Evolutionary conservation across 1,139 yeast species (phyloP), one percentile per base, ranked within the genome.

Genomic region (Debaryomyces subglobosus): DNA sequence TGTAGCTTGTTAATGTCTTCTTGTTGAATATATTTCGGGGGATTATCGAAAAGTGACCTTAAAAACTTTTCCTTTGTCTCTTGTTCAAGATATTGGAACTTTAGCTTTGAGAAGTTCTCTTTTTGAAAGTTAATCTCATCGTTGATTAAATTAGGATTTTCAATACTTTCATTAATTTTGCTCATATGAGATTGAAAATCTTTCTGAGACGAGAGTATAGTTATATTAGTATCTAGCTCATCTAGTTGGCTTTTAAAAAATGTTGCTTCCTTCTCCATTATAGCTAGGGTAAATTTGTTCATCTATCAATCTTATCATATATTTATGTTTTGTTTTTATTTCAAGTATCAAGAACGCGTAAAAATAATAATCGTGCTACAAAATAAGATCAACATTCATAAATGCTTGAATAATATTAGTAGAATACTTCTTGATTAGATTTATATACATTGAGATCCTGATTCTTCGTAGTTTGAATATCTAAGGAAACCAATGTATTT

Each of bases 21-120:
- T 30, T 59, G 56, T 34, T 53, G 54, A 9, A 65, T 51, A 12
- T 55, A 59, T 1, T 53, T 56, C 1, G 55, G 44, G 4, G 43
- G 35, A 25, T 35, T 35, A 24, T 52, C 58, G 6, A 53, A 50
- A n/a, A 61, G 57, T 25, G 53, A 56, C 43, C 82, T 58, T 39
- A 85, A 65, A 59, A 85, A 85, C 64, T 81, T 76, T 52, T 84
- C 87, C 54, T 86, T 75, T 1, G 89, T 78, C 56, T 84, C 90
- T 56, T 84, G 87, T 58, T 85, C 91, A 43, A 84, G 63, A 59
- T 83, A 85, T 43, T 82, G 76, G 51, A 84, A 82, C 58, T 84
- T 83, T 41, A 84, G 66, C 47, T 82, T 72, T 16, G 77, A 72
- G 53, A 79, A 78, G 29, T 73, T 62, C 51, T 75, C 77, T 48